A percentile compares a stretch with the other conserved stretches of the same genome.
Evolutionary conservation across 495 filamentous ascomycete genomes (phyloP).

Genomic region (Aspergillus asperescens): DNA sequence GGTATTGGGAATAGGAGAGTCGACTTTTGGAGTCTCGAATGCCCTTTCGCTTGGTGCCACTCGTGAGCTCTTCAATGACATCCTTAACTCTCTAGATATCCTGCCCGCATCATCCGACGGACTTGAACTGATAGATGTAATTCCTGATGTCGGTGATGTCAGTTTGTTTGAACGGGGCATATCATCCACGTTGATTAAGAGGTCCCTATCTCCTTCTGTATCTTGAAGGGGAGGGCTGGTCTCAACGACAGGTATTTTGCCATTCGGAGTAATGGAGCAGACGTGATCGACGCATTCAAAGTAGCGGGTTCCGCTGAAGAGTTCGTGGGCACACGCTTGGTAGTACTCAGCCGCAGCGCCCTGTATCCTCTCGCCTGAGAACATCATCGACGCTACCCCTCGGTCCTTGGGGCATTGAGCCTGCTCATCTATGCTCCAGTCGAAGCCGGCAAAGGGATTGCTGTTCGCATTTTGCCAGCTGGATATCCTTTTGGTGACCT

Average conservation of each 20-base stretch:
- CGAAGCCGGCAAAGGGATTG: conserved; percentile 20
- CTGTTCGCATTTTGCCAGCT: conserved; percentile 21
- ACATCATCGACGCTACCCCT: conserved; percentile 23
- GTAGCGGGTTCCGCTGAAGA: conserved; percentile 43
- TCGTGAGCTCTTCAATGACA: not conserved
- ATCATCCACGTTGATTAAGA: conserved; percentile 34
- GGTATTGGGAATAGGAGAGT: not conserved
- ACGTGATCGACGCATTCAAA: conserved; percentile 48
- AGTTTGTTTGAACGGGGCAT: conserved; percentile 12
- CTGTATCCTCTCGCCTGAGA: conserved; percentile 26
- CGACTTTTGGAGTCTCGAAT: not conserved
- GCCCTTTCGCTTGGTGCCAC: not conserved
- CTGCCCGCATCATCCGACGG: conserved; percentile 9
- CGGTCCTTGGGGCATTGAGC: not conserved
- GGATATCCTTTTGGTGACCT: conserved; percentile 14
- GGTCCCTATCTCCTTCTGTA: not conserved
- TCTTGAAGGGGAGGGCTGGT: not conserved
- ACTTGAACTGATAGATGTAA: conserved; percentile 11
- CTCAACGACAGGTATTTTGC: conserved; percentile 10
- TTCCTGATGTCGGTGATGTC: not conserved
- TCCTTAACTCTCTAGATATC: not conserved
- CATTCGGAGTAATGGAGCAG: conserved; percentile 37
- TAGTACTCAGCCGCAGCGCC: conserved; percentile 50
- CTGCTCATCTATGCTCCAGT: conserved; percentile 10
- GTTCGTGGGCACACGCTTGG: conserved; percentile 48